Evolutionary conservation across 495 filamentous ascomycete species (phyloP), one percentile per base, ranked within the genome.

Genomic region (Pyrenopolyporus hunteri): DNA sequence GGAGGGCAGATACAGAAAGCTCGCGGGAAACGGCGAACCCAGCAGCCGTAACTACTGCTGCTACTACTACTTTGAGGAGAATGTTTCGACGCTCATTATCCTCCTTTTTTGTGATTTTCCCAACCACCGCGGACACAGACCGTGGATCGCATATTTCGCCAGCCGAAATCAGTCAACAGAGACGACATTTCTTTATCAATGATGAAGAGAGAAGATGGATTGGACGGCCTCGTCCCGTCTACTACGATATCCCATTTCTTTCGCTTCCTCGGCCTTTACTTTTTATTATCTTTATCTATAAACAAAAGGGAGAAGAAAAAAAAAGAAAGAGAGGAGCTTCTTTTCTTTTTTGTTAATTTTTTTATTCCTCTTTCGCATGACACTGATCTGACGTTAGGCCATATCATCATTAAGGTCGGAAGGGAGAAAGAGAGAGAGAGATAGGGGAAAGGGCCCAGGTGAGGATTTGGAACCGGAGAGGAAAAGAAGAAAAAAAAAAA

Each of bases 331-430:
- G 42, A 46, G 4, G 2, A 16, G 13, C 6, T 42, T 26, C 25
- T 11, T n/a, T n/a, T n/a, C n/a, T n/a, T n/a, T n/a, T n/a, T n/a
- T n/a, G n/a, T n/a, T n/a, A n/a, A n/a, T n/a, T n/a, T n/a, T n/a
- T n/a, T n/a, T n/a, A n/a, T n/a, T n/a, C 37, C 23, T 17, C 20
- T 22, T 49, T 51, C 54, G n/a, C 48, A 47, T 57, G 19, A 35
- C 46, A 28, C 52, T 63, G 59, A 57, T 63, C 31, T 63, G 50
- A 57, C 35, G 45, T 56, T 42, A 28, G 43, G 58, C 37, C n/a
- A n/a, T 22, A 50, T 50, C 19, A 32, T 42, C 19, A 11, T n/a
- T n/a, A n/a, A n/a, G 31, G 13, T 46, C 43, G 13, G 25, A 28
- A 26, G 14, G 43, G 31, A 9, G 19, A 14, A 11, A 10, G 19